Evolutionary conservation across 495 filamentous ascomycete genomes (phyloP), one percentile per base, ranked within the genome.

Genomic region (Cercophora scortea): DNA sequence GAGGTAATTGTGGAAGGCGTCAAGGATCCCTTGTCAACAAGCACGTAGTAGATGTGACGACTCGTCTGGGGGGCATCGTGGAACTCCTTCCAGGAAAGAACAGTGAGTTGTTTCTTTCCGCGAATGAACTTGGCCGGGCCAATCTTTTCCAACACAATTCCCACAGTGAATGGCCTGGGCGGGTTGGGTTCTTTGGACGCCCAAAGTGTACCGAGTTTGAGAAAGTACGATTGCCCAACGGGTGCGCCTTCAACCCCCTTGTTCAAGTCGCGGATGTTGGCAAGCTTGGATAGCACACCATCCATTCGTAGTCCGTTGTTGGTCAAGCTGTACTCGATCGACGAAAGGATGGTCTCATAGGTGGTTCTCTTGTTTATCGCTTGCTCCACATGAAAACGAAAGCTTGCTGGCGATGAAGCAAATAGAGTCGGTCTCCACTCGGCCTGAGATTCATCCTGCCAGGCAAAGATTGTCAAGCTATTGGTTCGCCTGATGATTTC

Each of bases 381-480:
- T n/a, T n/a, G n/a, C n/a, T n/a, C n/a, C 34, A 11, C 6, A 11
- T 36, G 34, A 11, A 36, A 7, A 11, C 34, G 7, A 36, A 36
- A 36, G 7, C 11, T 11, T 6, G 34, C 34, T 11, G 34, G 34
- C 34, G 34, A 36, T 6, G 34, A 11, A 6, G 34, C 34, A 11
- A 36, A 36, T 11, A 36, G 34, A 11, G 34, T 11, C 11, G 34
- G 34, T 11, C 11, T 11, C 34, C 34, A 36, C 7, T 36, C 34
- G 5, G 8, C 40, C 8, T 7, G 8, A 42, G 40, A 12, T 3
- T 38, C n/a, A 4, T 36, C 33, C 12, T 48, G 32, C 61, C 59
- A 64, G n/a, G 25, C 49, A 32, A 64, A 57, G 5, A 64, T 53
- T 4, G 59, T 59, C 38, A 56, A 15, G 45, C 65, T 62, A 34